Conservation (phyloP, 768 basidiomycete genomes). For the Chlorophyllum brunneum region DNA sequence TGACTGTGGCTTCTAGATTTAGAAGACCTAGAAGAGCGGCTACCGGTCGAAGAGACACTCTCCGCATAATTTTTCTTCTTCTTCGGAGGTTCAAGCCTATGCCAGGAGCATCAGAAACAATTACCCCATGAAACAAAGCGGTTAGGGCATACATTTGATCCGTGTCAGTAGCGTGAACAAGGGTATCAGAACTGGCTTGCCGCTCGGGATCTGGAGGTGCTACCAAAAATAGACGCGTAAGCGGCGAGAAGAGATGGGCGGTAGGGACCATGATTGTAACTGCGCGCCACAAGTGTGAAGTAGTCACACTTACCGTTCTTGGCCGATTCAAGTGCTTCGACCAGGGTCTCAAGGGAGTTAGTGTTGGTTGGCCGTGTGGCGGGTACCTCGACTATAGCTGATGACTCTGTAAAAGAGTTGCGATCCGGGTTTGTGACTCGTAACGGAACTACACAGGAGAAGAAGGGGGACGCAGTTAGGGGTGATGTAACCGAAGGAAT, state of each 20-base stretch:
- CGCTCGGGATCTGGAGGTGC: not conserved
- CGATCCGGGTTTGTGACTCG: slow-evolving; percentile 39
- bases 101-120: slow-evolving; percentile 3
- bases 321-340: slow-evolving; percentile 11
- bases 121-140: slow-evolving; percentile 1
- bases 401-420: not conserved
- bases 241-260: not conserved
- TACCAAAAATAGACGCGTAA: slow-evolving; percentile 1
- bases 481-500: slow-evolving; percentile 3
- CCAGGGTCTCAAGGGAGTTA: slow-evolving; percentile 4
- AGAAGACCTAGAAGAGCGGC: slow-evolving; percentile 26
- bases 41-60: slow-evolving; percentile 24
- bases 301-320: slow-evolving; percentile 14
- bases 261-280: not conserved
- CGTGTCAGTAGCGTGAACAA: slow-evolving; percentile 8
- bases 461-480: slow-evolving; percentile 1
- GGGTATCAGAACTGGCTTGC: slow-evolving; percentile 11
- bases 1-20: slow-evolving; percentile 18
- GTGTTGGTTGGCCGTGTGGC: not conserved
- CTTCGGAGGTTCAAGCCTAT: slow-evolving; percentile 17
- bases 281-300: not conserved
- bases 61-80: slow-evolving; percentile 20
- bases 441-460: slow-evolving; percentile 29
- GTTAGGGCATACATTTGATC: slow-evolving; percentile 7
- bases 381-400: slow-evolving; percentile 27